Evolutionary conservation across 805 yeast species (phyloP).

Genomic region (Metschnikowia proteae): DNA sequence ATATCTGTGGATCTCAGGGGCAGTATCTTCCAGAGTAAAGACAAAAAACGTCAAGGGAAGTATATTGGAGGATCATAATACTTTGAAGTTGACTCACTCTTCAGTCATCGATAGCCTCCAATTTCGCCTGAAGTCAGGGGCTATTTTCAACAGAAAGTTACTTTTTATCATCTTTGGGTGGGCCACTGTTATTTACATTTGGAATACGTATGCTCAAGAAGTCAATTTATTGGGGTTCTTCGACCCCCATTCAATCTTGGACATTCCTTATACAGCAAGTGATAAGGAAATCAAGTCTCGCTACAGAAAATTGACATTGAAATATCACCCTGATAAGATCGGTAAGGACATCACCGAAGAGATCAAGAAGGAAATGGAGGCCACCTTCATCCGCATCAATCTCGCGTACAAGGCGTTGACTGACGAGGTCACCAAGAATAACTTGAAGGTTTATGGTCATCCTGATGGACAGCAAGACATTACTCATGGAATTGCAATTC

Average conservation of each 20-base stretch:
- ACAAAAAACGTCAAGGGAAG: constrained; percentile 30
- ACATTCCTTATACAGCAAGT: constrained; percentile 59
- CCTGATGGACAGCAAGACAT: constrained; percentile 96
- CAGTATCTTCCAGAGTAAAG: constrained; percentile 10
- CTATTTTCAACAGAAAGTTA: constrained; percentile 37
- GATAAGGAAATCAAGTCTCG: constrained; percentile 77
- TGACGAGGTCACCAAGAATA: constrained; percentile 79
- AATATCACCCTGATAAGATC: constrained; percentile 91
- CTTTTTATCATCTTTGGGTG: constrained; percentile 51
- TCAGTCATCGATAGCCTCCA: constrained; percentile 24
- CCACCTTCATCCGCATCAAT: constrained; percentile 72
- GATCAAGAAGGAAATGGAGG: constrained; percentile 60
- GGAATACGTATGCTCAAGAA: constrained; percentile 37
- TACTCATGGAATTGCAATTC: constrained; percentile 91
- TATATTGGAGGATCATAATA: constrained; percentile 29
- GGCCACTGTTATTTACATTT: constrained; percentile 45
- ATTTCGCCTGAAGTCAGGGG: constrained; percentile 26
- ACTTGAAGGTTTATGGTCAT: constrained; percentile 84
- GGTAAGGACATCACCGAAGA: constrained; percentile 57
- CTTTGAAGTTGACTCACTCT: constrained; percentile 26
- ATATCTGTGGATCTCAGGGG: constrained; percentile 25
- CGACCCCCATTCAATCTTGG: constrained; percentile 90
- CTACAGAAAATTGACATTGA: constrained; percentile 82
- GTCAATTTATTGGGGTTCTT: constrained; percentile 52
- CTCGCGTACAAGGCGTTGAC: constrained; percentile 95